A percentile compares a stretch with the other conserved stretches of the same genome.
These are phyloP conservation scores for Candida boidinii DNA, from an alignment of 805 yeast species.

Conservation along the genomic window DNA sequence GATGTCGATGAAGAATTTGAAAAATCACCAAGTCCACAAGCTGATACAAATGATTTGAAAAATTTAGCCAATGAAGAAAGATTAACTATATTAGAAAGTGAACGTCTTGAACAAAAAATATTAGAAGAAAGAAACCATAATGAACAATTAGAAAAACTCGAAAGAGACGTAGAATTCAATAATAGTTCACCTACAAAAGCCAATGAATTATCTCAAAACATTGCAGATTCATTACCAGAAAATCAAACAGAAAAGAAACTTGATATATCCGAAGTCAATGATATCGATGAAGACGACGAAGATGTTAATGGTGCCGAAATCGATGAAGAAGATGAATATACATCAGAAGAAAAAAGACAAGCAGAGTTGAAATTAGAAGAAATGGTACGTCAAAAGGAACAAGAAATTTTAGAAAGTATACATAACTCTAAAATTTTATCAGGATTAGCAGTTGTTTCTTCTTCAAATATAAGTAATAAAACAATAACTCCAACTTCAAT, in stretches of 20 bases:
- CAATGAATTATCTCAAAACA: neutral
- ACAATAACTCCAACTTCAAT: no score
- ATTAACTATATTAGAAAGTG: slow-evolving; percentile 19
- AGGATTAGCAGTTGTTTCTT: no score
- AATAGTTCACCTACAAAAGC: no score
- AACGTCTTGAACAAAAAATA: slow-evolving; percentile 24
- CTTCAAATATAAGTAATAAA: no score
- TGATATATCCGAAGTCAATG: neutral
- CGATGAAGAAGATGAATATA: neutral
- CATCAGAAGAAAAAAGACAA: neutral
- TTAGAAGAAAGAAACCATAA: slow-evolving; percentile 31
- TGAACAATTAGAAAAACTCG: slow-evolving; percentile 28
- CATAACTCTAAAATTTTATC: no score
- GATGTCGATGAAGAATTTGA: slow-evolving; percentile 10
- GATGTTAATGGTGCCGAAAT: neutral
- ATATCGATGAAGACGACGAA: neutral
- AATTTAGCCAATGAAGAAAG: slow-evolving; percentile 19
- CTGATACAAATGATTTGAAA: slow-evolving; percentile 4
- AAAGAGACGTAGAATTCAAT: slow-evolving; percentile 18
- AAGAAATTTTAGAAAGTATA: no score
- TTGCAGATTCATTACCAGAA: neutral
- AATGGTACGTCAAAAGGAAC: neutral
- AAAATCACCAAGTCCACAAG: neutral
- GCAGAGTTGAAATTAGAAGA: neutral
- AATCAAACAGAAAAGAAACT: neutral